Base-by-base conservation (phyloP, 805 yeast genomes). In the Yamadazyma tumulicola region DNA sequence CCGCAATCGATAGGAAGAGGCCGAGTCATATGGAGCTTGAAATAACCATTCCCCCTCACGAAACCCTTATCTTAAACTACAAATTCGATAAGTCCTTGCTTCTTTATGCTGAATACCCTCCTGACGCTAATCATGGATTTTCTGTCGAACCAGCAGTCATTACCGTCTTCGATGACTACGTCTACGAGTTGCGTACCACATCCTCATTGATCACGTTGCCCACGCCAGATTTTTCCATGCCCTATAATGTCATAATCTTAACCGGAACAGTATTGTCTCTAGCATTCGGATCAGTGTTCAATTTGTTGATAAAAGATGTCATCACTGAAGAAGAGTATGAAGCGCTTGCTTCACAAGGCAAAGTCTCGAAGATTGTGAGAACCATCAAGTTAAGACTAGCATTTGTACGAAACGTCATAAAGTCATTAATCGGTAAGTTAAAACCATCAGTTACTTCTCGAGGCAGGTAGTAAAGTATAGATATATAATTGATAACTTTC, bases 141-240 rank as follows among this genome's bases (percentile, higher is more conserved):
- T 91, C 89, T 39, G 78, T 93, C 28, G 93, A 93, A 16, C 95
- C 97, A 0, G 95, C 95, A 4, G 82, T 86, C 8, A 69, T 87
- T 9, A 73, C 82, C 2, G 74, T 85, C 0, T 34, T 79, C 6
- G 55, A 59, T 8, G 14, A 23, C 10, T 29, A 34, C 14, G 35
- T 25, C 6, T 81, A 82, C 47, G 69, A 75, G 39, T 48, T 80
- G 41, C 73, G 97, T 52, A 86, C 97, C 0, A 77, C 96, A 4
- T 84, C 97, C n/a, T 72, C 89, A 27, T 67, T 93, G 38, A 67
- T 93, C 31, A 77, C 93, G 0, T 69, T 93, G 34, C 96, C 98
- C 2, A 93, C 97, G 0, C 98, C 98, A 0, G 98, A 93, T 62
- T 93, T 93, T 61, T 85, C 95, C 43, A 93, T 93, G 98, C 98